phyloP scores from a whole-genome alignment of 2,329 filamentous ascomycete species.

The Fusarium bulbicola region DNA sequence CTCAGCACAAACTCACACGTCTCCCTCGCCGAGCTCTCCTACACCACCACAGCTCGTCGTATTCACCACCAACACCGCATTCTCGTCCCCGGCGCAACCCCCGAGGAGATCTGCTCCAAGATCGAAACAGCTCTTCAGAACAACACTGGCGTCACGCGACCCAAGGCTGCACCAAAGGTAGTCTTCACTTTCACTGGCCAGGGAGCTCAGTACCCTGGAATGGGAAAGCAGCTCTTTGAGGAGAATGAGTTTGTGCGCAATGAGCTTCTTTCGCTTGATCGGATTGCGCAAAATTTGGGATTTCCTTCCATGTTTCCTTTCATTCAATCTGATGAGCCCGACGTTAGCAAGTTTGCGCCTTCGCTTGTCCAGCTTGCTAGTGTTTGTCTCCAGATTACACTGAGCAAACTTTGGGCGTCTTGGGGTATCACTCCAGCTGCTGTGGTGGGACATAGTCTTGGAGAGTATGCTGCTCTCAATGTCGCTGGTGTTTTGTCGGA shows the following conservation, averaged over 20 bases:
- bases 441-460: slow-evolving; percentile 59
- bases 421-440: slow-evolving; percentile 53
- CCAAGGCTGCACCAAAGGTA: slow-evolving; percentile 18
- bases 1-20: slow-evolving; percentile 39
- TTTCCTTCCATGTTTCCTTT: slow-evolving; percentile 50
- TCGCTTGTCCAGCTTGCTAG: slow-evolving; percentile 51
- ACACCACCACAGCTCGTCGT: slow-evolving; percentile 49
- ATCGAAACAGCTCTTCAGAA: slow-evolving; percentile 10
- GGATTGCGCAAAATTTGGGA: slow-evolving; percentile 41
- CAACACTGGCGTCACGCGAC: slow-evolving; percentile 12
- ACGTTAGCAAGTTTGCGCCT: slow-evolving; percentile 30
- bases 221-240: slow-evolving; percentile 48
- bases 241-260: slow-evolving; percentile 45
- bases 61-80: slow-evolving; percentile 57
- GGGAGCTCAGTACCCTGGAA: slow-evolving; percentile 47
- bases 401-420: slow-evolving; percentile 52
- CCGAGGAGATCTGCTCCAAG: slow-evolving; percentile 3
- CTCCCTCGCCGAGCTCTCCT: slow-evolving; percentile 59
- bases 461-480: slow-evolving; percentile 57
- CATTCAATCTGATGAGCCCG: slow-evolving; percentile 18
- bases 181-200: slow-evolving; percentile 58
- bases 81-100: slow-evolving; percentile 5
- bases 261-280: slow-evolving; percentile 47
- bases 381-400: slow-evolving; percentile 52
- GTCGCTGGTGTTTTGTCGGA: slow-evolving; percentile 70